Evolutionary conservation across 2,329 filamentous ascomycete species (phyloP), one percentile per base, ranked within the genome.

Genomic region (Thermoascus crustaceus): DNA sequence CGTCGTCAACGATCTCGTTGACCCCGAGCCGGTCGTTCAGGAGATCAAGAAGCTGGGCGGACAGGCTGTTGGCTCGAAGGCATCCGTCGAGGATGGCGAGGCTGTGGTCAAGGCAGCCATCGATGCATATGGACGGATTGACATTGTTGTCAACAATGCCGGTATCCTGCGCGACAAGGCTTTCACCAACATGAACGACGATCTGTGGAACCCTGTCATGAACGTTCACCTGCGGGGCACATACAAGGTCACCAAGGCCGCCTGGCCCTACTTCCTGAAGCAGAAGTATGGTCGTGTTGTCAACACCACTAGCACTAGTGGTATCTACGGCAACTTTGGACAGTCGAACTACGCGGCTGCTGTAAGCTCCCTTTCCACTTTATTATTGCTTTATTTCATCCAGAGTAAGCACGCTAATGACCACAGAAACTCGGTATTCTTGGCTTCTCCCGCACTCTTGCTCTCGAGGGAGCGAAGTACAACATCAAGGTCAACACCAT

Each of bases 401-500:
- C 6, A 29, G 29, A 25, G 8, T 24, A 19, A 30, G 31, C 37
- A 7, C 31, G 35, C 37, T 47, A 32, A 41, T 35, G 11, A 17
- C 19, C 8, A n/a, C 46, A 84, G 79, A 91, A 91, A 80, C 75
- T 76, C 49, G 91, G 85, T 66, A 96, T 98, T 47, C 80, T 98
- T 26, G 91, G 91, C 42, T 86, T 98, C 72, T 94, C 88, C 25
- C 84, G 87, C 50, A 85, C 91, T 33, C 76, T 98, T 37, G 91
- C 91, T 34, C 75, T 91, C 32, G 91, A 98, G 68, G 91, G 91
- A 52, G 75, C 76, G 57, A 96, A 96, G 72, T 87, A 98, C 74
- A 94, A 95, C 73, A 96, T 98, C 64, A 87, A 79, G 53, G 85
- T 94, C 63, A 98, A 98, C 75, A 94, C 88, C 39, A 95, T 98